Conservation (phyloP, 2,329 filamentous ascomycete species). For the Diplodia sapinea region DNA sequence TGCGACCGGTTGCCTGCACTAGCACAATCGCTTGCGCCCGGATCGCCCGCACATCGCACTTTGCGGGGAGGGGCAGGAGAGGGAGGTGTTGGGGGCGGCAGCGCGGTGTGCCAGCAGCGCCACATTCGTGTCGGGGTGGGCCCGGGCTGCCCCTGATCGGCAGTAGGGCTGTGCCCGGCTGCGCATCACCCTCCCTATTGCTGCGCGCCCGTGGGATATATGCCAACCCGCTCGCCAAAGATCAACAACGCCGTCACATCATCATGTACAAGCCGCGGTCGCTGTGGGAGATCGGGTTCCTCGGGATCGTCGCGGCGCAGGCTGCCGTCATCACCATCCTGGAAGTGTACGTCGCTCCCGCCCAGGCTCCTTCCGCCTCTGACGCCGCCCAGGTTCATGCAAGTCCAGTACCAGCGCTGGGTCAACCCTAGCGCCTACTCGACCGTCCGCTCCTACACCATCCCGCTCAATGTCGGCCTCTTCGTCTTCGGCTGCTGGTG, state of each 20-base stretch:
- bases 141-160: not conserved
- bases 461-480: conserved; percentile 4
- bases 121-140: not conserved
- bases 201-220: not conserved
- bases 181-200: not conserved
- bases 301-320: conserved; percentile 8
- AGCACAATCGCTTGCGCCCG: too few relatives aligned
- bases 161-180: conserved; percentile 6
- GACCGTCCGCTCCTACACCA: not conserved
- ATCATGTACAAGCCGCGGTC: conserved; percentile 24
- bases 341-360: not conserved
- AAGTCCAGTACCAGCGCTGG: conserved; percentile 6
- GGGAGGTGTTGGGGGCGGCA: too few relatives aligned
- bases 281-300: conserved; percentile 10
- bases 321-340: conserved; percentile 11
- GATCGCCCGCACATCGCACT: too few relatives aligned
- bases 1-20: too few relatives aligned
- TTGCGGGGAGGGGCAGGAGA: too few relatives aligned
- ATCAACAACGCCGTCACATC: not conserved
- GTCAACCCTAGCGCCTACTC: not conserved
- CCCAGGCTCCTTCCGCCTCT: too few relatives aligned
- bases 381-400: conserved; percentile 3
- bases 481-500: conserved; percentile 36
- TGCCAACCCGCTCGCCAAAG: not conserved
- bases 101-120: not conserved